phyloP scores from a whole-genome alignment of 331 rosid species.

The Malus hybrid region DNA sequence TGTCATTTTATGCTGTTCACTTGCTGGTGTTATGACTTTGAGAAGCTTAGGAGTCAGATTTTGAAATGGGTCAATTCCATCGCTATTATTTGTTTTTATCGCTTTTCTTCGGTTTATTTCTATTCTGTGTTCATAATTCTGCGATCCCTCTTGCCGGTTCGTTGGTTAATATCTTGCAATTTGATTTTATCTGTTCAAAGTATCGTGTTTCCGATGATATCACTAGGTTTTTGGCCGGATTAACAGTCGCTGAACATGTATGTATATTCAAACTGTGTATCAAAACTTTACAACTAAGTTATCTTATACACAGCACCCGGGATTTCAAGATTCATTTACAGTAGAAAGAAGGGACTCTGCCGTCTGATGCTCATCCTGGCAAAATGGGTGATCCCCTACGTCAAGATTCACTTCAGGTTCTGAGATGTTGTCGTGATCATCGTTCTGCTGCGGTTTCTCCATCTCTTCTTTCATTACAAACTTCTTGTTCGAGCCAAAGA shows the following conservation, averaged over 20 bases:
- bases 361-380: conserved; percentile 21
- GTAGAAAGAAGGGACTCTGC: conserved; percentile 37
- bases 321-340: not conserved
- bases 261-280: not conserved
- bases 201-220: not conserved
- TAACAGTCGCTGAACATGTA: not conserved
- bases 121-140: not conserved
- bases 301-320: not conserved
- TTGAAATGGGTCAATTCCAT: conserved; percentile 35
- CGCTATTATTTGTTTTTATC: not conserved
- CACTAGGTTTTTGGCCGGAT: too few species aligned
- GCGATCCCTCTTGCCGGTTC: not conserved
- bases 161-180: not conserved
- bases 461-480: not conserved
- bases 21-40: conserved; percentile 47
- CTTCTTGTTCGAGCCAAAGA: not conserved
- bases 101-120: not conserved
- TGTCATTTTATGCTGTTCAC: conserved; percentile 36
- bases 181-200: not conserved
- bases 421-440: conserved; percentile 2
- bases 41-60: conserved; percentile 37
- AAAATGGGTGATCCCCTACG: conserved; percentile 38
- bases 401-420: conserved; percentile 1
- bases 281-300: not conserved
- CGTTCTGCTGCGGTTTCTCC: conserved; percentile 3